These are phyloP conservation scores for Colletotrichum navitas DNA, from an alignment of 2,329 filamentous ascomycete species.

Conservation along the genomic window DNA sequence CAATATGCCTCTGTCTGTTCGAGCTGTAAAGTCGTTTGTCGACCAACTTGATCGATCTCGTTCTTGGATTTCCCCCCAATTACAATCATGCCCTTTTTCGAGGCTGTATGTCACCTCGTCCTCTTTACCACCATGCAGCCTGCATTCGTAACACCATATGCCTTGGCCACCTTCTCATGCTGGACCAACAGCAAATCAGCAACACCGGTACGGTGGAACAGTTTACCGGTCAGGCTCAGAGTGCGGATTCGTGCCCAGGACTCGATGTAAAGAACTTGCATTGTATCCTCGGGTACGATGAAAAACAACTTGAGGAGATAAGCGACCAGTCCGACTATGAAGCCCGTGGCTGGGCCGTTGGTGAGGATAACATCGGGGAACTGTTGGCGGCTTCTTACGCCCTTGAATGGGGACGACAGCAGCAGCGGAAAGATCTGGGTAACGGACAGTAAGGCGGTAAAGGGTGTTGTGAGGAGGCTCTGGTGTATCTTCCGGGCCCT, in stretches of 20 bases:
- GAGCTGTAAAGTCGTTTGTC: too few species aligned
- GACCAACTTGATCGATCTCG: background rate
- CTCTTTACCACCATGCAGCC: slow-evolving; percentile 53
- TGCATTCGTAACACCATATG: slow-evolving; percentile 55
- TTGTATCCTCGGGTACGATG: slow-evolving; percentile 63
- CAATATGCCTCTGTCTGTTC: background rate
- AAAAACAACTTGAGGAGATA: slow-evolving; percentile 62
- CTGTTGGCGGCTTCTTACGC: slow-evolving; percentile 44
- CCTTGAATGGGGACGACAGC: slow-evolving; percentile 49
- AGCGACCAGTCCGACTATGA: slow-evolving; percentile 74
- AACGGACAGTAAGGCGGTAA: slow-evolving; percentile 76
- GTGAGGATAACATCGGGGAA: slow-evolving; percentile 84
- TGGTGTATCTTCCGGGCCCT: slow-evolving; percentile 89
- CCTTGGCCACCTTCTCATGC: slow-evolving; percentile 74
- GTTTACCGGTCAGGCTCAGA: slow-evolving; percentile 85
- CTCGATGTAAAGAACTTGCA: slow-evolving; percentile 88
- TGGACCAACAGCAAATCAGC: slow-evolving; percentile 88
- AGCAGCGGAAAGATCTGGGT: slow-evolving; percentile 71
- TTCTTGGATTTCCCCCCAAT: background rate
- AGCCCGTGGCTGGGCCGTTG: slow-evolving; percentile 90
- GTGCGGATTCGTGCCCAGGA: slow-evolving; percentile 89
- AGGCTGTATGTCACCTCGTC: background rate
- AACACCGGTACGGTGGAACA: slow-evolving; percentile 73
- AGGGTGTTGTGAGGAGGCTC: slow-evolving; percentile 77
- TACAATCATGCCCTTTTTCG: background rate